These are phyloP conservation scores for Chamaecyparis obtusa DNA, from an alignment of 75 land plant genomes.

Conservation along the genomic window DNA sequence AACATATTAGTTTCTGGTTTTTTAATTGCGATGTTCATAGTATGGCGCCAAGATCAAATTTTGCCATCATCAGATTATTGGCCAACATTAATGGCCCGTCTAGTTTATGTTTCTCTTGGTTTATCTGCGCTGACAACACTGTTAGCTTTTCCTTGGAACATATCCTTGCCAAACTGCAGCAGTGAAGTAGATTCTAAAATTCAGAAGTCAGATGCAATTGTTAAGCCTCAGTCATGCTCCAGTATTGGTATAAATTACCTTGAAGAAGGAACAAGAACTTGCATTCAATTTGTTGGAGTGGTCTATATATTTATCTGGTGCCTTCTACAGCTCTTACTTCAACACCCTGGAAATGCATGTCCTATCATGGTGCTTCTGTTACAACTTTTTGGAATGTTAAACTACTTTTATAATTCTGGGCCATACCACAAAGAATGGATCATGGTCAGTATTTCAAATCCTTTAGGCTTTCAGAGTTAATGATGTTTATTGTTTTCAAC, in stretches of 20 bases:
- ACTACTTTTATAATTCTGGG: slow-evolving; percentile 29
- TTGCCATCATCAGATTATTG: slow-evolving; percentile 23
- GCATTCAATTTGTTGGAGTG: slow-evolving; percentile 45
- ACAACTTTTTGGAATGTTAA: slow-evolving; percentile 41
- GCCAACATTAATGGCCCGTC: slow-evolving; percentile 45
- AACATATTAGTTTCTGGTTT: slow-evolving; percentile 27
- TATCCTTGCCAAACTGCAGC: slow-evolving; percentile 20
- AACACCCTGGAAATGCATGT: slow-evolving; percentile 71
- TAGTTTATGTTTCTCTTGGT: slow-evolving; percentile 39
- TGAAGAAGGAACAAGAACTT: slow-evolving; percentile 21
- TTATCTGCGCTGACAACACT: slow-evolving; percentile 26
- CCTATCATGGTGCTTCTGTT: slow-evolving; percentile 58
- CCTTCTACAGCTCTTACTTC: slow-evolving; percentile 81
- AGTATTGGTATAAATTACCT: background rate
- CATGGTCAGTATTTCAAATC: slow-evolving; percentile 43
- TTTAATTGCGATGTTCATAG: slow-evolving; percentile 43
- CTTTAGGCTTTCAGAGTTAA: background rate
- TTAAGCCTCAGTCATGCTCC: background rate
- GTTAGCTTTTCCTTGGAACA: slow-evolving; percentile 55
- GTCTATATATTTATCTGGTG: slow-evolving; percentile 66
- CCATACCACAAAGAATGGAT: slow-evolving; percentile 41
- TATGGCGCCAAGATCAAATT: slow-evolving; percentile 16
- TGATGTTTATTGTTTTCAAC: background rate
- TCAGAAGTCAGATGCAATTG: background rate
- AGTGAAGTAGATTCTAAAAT: background rate